Conservation (phyloP, 331 rosid genomes). For the Telfairia occidentalis region DNA sequence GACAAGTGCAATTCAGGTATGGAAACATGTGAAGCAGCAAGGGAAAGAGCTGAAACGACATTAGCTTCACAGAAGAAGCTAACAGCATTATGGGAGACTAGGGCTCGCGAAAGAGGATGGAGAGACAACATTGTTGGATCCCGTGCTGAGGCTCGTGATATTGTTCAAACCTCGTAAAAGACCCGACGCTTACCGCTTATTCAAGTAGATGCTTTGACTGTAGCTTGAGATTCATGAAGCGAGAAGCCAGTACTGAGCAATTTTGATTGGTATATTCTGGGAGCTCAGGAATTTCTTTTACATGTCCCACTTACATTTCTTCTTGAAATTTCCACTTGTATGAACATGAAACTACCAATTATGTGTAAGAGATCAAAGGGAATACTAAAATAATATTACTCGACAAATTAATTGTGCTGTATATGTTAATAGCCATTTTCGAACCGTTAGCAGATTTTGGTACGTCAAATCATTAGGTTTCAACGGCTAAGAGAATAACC, state of each 20-base stretch:
- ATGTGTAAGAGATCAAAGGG: not conserved
- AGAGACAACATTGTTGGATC: conserved; percentile 58
- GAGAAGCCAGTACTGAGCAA: not conserved
- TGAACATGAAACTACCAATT: not conserved
- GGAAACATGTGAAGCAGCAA: conserved; percentile 93
- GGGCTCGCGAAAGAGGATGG: conserved; percentile 97
- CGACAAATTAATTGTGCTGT: not conserved
- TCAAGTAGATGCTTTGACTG: not conserved
- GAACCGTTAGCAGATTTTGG: not conserved
- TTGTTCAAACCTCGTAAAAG: conserved; percentile 39
- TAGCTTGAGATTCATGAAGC: not conserved
- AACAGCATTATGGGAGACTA: conserved; percentile 68
- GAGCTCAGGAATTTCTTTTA: not conserved
- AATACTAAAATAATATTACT: not conserved
- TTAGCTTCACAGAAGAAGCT: conserved; percentile 52
- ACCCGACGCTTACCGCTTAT: not conserved
- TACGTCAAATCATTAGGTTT: not conserved
- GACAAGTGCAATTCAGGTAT: conserved; percentile 95
- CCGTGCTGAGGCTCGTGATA: conserved; percentile 34
- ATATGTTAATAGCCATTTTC: not conserved
- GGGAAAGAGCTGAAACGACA: conserved; percentile 74
- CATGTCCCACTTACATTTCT: not conserved
- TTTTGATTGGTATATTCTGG: not conserved
- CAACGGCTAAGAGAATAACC: not conserved
- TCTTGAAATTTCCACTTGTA: not conserved